These are phyloP conservation scores for Canna indica DNA, from an alignment of 176 grass and related monocot species.

Conservation along the genomic window DNA sequence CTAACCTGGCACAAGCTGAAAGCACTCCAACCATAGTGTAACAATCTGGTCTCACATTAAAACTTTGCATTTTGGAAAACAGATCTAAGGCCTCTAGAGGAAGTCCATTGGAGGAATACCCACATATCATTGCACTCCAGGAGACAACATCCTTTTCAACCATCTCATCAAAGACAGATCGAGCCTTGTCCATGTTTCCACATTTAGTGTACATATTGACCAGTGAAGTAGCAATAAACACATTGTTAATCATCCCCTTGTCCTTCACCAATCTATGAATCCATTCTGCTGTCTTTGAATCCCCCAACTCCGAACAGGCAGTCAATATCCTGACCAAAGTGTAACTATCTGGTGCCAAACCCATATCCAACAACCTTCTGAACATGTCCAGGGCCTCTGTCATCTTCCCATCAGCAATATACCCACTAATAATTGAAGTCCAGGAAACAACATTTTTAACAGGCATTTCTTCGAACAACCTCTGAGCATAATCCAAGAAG, in stretches of 20 bases:
- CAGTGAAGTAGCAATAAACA: slow-evolving; percentile 43
- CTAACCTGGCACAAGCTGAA: slow-evolving; percentile 44
- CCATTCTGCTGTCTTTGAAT: slow-evolving; percentile 30
- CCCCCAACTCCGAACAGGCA: slow-evolving; percentile 31
- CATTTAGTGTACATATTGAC: slow-evolving; percentile 53
- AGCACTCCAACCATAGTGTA: slow-evolving; percentile 39
- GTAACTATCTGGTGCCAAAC: slow-evolving; percentile 38
- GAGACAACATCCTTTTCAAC: slow-evolving; percentile 37
- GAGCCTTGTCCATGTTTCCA: slow-evolving; percentile 38
- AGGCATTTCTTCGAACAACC: slow-evolving; percentile 56
- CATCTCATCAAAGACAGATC: slow-evolving; percentile 43
- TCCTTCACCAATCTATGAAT: slow-evolving; percentile 23
- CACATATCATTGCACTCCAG: slow-evolving; percentile 55
- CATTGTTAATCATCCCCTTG: slow-evolving; percentile 15
- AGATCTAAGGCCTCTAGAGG: slow-evolving; percentile 44
- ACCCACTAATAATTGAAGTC: slow-evolving; percentile 56
- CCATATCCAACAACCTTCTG: slow-evolving; percentile 16
- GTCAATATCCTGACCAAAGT: slow-evolving; percentile 38
- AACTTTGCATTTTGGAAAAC: slow-evolving; percentile 41
- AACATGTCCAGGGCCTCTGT: slow-evolving; percentile 7
- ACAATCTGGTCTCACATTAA: slow-evolving; percentile 33
- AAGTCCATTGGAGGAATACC: slow-evolving; percentile 47
- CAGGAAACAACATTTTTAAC: slow-evolving; percentile 37
- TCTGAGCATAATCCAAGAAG: slow-evolving; percentile 13
- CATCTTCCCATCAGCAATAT: slow-evolving; percentile 24